Percentiles rank a stretch among this genome's conserved stretches.
Evolutionary conservation across 1,284 basidiomycete genomes (phyloP).

Genomic region (Phlebopus sp.): DNA sequence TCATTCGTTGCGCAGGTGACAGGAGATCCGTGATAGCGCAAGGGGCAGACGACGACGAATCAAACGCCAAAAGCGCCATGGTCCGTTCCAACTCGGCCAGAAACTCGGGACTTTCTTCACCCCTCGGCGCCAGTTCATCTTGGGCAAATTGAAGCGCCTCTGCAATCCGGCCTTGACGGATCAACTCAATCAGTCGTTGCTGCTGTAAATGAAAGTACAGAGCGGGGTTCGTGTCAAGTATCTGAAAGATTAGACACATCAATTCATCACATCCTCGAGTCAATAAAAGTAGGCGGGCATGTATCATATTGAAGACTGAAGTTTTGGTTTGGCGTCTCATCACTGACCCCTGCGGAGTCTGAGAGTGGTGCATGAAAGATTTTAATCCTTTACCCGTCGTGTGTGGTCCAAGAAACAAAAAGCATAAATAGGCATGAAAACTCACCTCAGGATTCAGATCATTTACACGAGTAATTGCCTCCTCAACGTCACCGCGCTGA

Average conservation of each 20-base stretch:
- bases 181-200: slow-evolving; percentile 92
- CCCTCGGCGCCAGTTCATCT: slow-evolving; percentile 89
- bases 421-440: slow-evolving; percentile 16
- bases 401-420: slow-evolving; percentile 4
- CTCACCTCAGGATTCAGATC: slow-evolving; percentile 96
- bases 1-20: slow-evolving; percentile 83
- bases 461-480: slow-evolving; percentile 91
- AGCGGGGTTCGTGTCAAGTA: slow-evolving; percentile 88
- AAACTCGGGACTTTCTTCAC: slow-evolving; percentile 93
- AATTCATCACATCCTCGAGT: slow-evolving; percentile 9
- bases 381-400: slow-evolving; percentile 70
- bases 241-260: slow-evolving; percentile 51
- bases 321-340: slow-evolving; percentile 72
- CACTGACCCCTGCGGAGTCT: slow-evolving; percentile 69
- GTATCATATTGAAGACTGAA: slow-evolving; percentile 93
- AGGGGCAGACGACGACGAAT: slow-evolving; percentile 63
- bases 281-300: slow-evolving; percentile 15
- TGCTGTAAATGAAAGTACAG: slow-evolving; percentile 94
- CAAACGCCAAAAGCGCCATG: slow-evolving; percentile 94
- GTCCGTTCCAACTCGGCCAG: slow-evolving; percentile 89
- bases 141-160: slow-evolving; percentile 92
- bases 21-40: slow-evolving; percentile 74
- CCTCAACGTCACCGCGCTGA: slow-evolving; percentile 91
- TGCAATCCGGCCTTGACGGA: slow-evolving; percentile 75
- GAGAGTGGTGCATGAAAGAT: slow-evolving; percentile 98